phyloP scores from a whole-genome alignment of 2,329 filamentous ascomycete species.

The Apiospora malaysiana region DNA sequence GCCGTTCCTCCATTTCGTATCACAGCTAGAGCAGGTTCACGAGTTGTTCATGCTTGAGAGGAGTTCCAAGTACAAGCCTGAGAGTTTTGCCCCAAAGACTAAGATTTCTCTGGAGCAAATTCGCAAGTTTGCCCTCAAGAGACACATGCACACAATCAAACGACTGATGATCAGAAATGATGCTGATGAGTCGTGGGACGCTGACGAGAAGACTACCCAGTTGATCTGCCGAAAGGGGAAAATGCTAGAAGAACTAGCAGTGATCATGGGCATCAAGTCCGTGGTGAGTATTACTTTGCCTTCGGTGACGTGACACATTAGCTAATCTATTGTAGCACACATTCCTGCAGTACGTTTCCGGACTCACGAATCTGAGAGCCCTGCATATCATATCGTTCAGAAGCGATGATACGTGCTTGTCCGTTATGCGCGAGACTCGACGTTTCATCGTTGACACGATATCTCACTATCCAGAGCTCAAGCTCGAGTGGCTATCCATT shows the following conservation, averaged over 20 bases:
- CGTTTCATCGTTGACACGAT: conserved; percentile 65
- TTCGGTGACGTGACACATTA: not conserved
- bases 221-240: conserved; percentile 58
- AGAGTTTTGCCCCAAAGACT: conserved; percentile 58
- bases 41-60: conserved; percentile 67
- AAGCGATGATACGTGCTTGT: conserved; percentile 61
- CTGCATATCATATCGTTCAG: conserved; percentile 61
- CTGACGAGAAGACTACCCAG: conserved; percentile 59
- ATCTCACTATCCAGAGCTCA: conserved; percentile 59
- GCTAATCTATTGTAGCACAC: conserved; percentile 51
- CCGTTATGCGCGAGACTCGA: conserved; percentile 61
- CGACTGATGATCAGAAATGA: conserved; percentile 67
- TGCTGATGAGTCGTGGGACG: conserved; percentile 58
- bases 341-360: conserved; percentile 59
- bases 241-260: conserved; percentile 60
- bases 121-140: conserved; percentile 60
- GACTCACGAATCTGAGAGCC: conserved; percentile 55
- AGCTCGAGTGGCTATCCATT: conserved; percentile 61
- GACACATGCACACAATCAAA: conserved; percentile 60
- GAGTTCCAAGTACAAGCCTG: conserved; percentile 54
- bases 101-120: conserved; percentile 63
- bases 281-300: conserved; percentile 52
- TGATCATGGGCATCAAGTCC: conserved; percentile 58
- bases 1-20: conserved; percentile 59
- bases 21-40: conserved; percentile 58